Evolutionary conservation across 768 basidiomycete genomes (phyloP).

Genomic region (Suillus subaureus): DNA sequence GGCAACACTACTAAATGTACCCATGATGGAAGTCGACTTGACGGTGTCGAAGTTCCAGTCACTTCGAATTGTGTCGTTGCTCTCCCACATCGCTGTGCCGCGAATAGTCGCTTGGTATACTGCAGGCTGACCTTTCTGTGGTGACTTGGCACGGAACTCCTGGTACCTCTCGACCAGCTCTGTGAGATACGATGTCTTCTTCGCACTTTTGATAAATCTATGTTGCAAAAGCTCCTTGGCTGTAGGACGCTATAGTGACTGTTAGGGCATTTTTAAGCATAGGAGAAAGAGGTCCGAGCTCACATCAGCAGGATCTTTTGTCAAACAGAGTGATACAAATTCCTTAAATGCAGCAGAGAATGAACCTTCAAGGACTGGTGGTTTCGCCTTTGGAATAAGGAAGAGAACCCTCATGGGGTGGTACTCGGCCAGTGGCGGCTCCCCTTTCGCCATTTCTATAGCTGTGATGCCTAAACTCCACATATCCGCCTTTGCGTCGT

Average conservation of each 20-base stretch:
- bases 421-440: conserved; percentile 95
- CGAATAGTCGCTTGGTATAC: conserved; percentile 59
- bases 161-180: conserved; percentile 90
- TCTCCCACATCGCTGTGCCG: conserved; percentile 68
- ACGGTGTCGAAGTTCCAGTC: conserved; percentile 97
- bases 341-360: conserved; percentile 91
- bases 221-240: conserved; percentile 94
- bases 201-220: conserved; percentile 85
- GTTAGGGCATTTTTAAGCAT: conserved; percentile 12
- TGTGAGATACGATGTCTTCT: conserved; percentile 79
- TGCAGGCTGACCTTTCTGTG: conserved; percentile 52
- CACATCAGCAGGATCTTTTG: conserved; percentile 86
- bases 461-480: conserved; percentile 99
- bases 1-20: conserved; percentile 72
- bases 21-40: conserved; percentile 71
- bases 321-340: conserved; percentile 87
- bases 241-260: conserved; percentile 70
- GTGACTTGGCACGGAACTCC: conserved; percentile 67
- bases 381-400: conserved; percentile 95
- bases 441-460: conserved; percentile 97
- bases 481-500: conserved; percentile 95
- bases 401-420: conserved; percentile 99
- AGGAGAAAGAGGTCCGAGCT: conserved; percentile 24
- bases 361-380: conserved; percentile 84
- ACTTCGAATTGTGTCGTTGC: conserved; percentile 75